phyloP scores from a whole-genome alignment of 2,329 filamentous ascomycete species.

The Macrophomina pseudophaseolina region DNA sequence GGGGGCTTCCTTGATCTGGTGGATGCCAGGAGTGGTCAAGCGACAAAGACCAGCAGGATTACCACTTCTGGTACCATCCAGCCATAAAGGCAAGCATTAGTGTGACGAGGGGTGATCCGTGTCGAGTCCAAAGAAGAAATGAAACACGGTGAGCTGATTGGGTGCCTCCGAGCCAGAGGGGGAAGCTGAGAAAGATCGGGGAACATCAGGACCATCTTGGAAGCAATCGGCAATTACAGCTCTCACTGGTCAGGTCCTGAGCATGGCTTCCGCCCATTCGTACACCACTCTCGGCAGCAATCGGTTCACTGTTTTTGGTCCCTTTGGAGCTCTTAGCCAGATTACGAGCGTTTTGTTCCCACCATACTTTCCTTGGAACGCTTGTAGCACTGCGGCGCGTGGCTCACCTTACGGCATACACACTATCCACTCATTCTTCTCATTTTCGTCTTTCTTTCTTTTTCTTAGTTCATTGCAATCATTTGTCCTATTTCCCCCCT shows the following conservation, averaged over 20 bases:
- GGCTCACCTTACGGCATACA: not conserved
- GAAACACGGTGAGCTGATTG: not conserved
- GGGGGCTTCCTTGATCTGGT: conserved; percentile 2
- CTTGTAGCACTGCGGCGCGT: not conserved
- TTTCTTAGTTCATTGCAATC: not conserved
- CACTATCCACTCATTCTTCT: not conserved
- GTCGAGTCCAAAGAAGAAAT: not conserved
- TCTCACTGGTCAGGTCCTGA: not conserved
- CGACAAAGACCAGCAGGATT: not conserved
- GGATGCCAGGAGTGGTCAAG: not conserved
- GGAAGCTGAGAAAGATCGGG: not conserved
- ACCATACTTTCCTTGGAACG: not conserved
- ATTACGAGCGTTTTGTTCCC: not conserved
- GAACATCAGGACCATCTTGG: not conserved
- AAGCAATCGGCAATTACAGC: not conserved
- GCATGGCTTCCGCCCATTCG: not conserved
- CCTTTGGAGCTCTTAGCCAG: not conserved
- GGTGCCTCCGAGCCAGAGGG: not conserved
- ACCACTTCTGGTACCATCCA: not conserved
- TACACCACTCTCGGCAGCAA: not conserved
- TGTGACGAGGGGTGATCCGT: conserved; percentile 18
- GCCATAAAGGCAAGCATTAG: conserved; percentile 8
- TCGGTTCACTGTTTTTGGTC: not conserved
- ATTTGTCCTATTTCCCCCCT: not conserved
- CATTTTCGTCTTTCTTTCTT: not conserved